Base-by-base conservation (phyloP, 257 asterid species). In the Capsicum baccatum region DNA sequence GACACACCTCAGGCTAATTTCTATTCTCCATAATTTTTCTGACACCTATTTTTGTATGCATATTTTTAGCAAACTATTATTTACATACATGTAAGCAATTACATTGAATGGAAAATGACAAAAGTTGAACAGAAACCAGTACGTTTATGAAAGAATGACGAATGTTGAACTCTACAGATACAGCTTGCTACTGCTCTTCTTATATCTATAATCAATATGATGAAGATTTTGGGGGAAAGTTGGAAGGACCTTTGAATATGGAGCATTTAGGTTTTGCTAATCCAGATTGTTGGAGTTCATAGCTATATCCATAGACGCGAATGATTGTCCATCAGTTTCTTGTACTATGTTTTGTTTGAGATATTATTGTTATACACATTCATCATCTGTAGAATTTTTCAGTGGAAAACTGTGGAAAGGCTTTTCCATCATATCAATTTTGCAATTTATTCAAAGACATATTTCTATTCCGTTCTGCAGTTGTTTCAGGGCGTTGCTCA, bases 101-200 rank as follows among this genome's bases (percentile, higher is more conserved):
- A 26, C 44, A 11, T 33, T 21, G 39, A 2, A 44, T 26, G 9
- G 71, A 64, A 4, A 64, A 64, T 64, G 71, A 64, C 44, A 64
- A 26, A 74, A 26, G 81, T 73, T 73, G 80, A 47, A 71, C 79
- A 71, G 17, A 73, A 47, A 47, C 47, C 39, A 47, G 39, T 58
- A 73, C n/a, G 80, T 74, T 74, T 0, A 52, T 50, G 33, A 26
- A 26, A 26, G 1, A 26, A 26, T 26, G 33, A 26, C 1, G 33
- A 26, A 26, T 26, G 33, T 26, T 26, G 33, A 26, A 26, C 33
- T 26, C 33, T 26, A 26, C 33, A 26, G 33, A 26, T 26, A 26
- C 33, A 26, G 33, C 33, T 26, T 26, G 33, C 33, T 0, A 26
- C 33, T 26, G 33, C 33, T 26, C 33, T 26, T 26, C 33, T 26